These are phyloP conservation scores for Sugiyamaella pinicola DNA, from an alignment of 1,139 yeast species.

Conservation along the genomic window DNA sequence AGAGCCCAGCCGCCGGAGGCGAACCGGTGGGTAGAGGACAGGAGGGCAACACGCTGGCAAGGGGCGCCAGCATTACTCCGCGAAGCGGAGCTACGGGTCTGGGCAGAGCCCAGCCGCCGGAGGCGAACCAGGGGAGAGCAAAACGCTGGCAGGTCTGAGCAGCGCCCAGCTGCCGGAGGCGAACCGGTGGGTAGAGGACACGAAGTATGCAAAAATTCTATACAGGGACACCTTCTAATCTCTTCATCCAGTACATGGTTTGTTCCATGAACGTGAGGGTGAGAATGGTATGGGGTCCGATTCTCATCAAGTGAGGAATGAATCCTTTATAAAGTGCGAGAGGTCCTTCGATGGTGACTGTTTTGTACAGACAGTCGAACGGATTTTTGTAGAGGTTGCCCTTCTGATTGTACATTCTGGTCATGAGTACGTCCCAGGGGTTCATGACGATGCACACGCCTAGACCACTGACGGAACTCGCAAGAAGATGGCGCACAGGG, in stretches of 20 bases:
- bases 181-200: too few species aligned
- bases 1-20: conserved; percentile 19
- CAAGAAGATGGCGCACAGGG: conserved; percentile 67
- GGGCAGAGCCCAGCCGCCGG: too few species aligned
- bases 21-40: too few species aligned
- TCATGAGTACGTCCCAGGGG: conserved; percentile 94
- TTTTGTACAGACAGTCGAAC: conserved; percentile 81
- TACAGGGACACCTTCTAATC: conserved; percentile 44
- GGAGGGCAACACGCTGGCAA: too few species aligned
- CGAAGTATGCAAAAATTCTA: conserved; percentile 21
- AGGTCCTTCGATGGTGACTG: conserved; percentile 80
- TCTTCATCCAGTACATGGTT: conserved; percentile 63
- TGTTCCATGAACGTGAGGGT: conserved; percentile 95
- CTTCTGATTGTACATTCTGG: conserved; percentile 92
- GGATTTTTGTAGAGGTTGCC: conserved; percentile 87
- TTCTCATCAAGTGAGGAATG: conserved; percentile 85
- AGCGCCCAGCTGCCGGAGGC: conserved; percentile 19
- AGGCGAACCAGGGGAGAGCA: too few species aligned
- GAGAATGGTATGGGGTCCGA: conserved; percentile 92
- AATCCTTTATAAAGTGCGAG: conserved; percentile 92
- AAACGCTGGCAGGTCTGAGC: conserved; percentile 14
- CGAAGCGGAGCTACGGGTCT: too few species aligned
- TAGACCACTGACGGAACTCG: conserved; percentile 81
- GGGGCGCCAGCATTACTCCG: too few species aligned
- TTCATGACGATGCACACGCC: conserved; percentile 96